Conservation (phyloP, 208 protist genomes). For the Lotmaria passim region DNA sequence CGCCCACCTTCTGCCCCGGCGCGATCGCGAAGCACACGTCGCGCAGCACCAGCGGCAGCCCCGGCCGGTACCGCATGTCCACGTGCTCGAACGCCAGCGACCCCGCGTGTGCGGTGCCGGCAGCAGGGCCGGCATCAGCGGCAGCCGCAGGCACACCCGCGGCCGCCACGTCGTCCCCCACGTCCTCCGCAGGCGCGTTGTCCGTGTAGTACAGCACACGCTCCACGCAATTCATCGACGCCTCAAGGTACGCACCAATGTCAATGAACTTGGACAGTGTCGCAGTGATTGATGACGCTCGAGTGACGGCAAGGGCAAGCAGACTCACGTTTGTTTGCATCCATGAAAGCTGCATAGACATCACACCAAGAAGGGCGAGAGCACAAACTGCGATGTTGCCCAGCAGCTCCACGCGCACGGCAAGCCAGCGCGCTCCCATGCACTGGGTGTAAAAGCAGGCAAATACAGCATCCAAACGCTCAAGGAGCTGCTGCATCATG, state of each 20-base stretch:
- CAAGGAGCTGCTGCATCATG: constrained; percentile 44
- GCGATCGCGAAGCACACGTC: too few relatives aligned
- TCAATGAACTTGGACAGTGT: constrained; percentile 52
- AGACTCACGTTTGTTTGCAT: constrained; percentile 43
- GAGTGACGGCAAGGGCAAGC: constrained; percentile 61
- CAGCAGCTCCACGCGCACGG: constrained; percentile 87
- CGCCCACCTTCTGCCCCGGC: too few relatives aligned
- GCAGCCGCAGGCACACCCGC: background rate
- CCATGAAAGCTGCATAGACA: constrained; percentile 33
- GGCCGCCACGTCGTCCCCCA: background rate
- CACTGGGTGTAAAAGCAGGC: constrained; percentile 42
- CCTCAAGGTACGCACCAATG: constrained; percentile 49
- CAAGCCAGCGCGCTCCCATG: constrained; percentile 81
- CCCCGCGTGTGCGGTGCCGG: background rate
- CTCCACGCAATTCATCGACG: constrained; percentile 83
- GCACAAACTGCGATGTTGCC: constrained; percentile 63
- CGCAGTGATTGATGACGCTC: constrained; percentile 55
- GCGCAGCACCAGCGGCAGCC: too few relatives aligned
- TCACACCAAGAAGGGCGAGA: constrained; percentile 48
- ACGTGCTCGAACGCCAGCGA: constrained; percentile 70
- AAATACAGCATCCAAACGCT: constrained; percentile 51
- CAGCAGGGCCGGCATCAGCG: too few relatives aligned
- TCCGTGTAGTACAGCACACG: constrained; percentile 71
- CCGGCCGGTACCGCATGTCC: constrained; percentile 66
- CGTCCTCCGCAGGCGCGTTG: constrained; percentile 56